Percentiles rank a stretch among this genome's conserved stretches.
These are phyloP conservation scores for Leccinum fuscescens DNA, from an alignment of 1,284 basidiomycete genomes.

Conservation along the genomic window DNA sequence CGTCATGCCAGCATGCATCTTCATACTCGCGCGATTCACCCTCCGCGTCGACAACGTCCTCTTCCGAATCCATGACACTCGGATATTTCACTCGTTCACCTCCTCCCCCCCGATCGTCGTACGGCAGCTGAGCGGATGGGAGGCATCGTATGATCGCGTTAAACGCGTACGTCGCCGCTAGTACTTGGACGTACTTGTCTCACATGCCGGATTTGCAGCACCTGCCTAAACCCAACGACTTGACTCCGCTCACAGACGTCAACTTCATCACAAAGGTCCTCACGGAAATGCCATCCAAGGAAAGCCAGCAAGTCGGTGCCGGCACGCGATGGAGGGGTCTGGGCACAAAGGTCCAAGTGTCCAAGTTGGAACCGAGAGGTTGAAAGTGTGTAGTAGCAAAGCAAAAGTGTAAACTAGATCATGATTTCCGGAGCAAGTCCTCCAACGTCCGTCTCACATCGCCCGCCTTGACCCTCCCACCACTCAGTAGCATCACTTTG, in stretches of 20 bases:
- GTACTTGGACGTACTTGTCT: neutral
- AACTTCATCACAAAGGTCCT: conserved; percentile 83
- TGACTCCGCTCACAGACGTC: conserved; percentile 87
- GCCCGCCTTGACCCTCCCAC: conserved; percentile 74
- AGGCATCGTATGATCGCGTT: conserved; percentile 83
- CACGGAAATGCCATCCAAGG: conserved; percentile 57
- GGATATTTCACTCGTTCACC: conserved; percentile 84
- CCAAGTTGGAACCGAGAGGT: conserved; percentile 15
- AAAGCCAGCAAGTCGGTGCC: conserved; percentile 59
- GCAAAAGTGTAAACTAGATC: neutral
- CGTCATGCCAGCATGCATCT: conserved; percentile 96
- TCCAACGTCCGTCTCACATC: conserved; percentile 46
- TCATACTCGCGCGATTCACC: conserved; percentile 90
- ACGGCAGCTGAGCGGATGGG: conserved; percentile 85
- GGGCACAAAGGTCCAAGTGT: conserved; percentile 47
- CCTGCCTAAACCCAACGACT: conserved; percentile 78
- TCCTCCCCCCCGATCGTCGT: conserved; percentile 63
- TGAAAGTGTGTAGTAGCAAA: conserved; percentile 8
- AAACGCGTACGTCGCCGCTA: conserved; percentile 56
- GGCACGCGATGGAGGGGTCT: conserved; percentile 82
- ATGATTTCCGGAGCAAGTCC: conserved; percentile 36
- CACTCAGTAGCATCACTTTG: conserved; percentile 82
- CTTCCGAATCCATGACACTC: conserved; percentile 88
- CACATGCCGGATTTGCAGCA: conserved; percentile 43
- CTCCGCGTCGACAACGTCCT: conserved; percentile 94